These are phyloP conservation scores for Pichia sp. DNA, from an alignment of 1,139 yeast genomes.

Conservation along the genomic window DNA sequence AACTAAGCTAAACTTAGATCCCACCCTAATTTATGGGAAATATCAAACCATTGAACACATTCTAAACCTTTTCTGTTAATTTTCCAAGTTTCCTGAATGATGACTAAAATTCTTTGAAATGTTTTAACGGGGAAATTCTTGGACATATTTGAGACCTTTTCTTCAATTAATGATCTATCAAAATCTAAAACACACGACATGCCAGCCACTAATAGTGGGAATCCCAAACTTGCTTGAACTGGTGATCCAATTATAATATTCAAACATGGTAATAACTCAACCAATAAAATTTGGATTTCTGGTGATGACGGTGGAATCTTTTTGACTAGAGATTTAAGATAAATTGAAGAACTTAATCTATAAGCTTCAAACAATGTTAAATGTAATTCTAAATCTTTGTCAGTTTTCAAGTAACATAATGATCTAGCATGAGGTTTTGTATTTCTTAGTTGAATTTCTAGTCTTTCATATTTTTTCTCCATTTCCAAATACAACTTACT, in stretches of 20 bases:
- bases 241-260: slow-evolving; percentile 41
- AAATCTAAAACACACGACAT: slow-evolving; percentile 36
- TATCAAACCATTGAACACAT: slow-evolving; percentile 20
- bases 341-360: slow-evolving; percentile 39
- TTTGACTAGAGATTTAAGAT: slow-evolving; percentile 37
- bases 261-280: slow-evolving; percentile 22
- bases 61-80: slow-evolving; percentile 14
- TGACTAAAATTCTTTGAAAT: slow-evolving; percentile 17
- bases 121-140: slow-evolving; percentile 21
- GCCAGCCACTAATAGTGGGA: slow-evolving; percentile 45
- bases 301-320: slow-evolving; percentile 39
- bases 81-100: slow-evolving; percentile 17
- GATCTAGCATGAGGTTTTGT: slow-evolving; percentile 38
- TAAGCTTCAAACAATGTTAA: slow-evolving; percentile 44
- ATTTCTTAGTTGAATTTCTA: slow-evolving; percentile 34
- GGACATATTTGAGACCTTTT: slow-evolving; percentile 30
- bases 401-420: slow-evolving; percentile 31
- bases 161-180: slow-evolving; percentile 34
- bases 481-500: slow-evolving; percentile 5
- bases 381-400: slow-evolving; percentile 40
- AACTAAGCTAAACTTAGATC: slow-evolving; percentile 14
- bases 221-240: slow-evolving; percentile 42
- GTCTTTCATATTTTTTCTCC: slow-evolving; percentile 10
- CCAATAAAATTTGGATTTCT: slow-evolving; percentile 38
- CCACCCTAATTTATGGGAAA: slow-evolving; percentile 20